These are phyloP conservation scores for Ballota nigra DNA, from an alignment of 257 asterid species.

Conservation along the genomic window DNA sequence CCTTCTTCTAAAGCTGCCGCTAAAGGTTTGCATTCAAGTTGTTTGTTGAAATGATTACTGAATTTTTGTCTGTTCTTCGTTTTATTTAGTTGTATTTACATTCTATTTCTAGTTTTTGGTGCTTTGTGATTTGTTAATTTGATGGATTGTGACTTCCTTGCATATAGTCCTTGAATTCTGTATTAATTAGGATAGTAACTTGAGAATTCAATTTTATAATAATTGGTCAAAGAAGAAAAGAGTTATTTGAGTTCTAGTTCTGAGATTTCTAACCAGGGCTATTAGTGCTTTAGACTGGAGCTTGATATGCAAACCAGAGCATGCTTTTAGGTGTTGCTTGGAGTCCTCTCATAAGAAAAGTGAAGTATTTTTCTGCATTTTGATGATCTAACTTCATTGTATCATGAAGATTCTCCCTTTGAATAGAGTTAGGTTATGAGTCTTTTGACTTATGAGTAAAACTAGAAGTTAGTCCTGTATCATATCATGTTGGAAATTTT, in stretches of 20 bases:
- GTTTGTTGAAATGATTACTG: neutral
- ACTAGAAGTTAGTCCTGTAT: neutral
- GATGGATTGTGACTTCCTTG: neutral
- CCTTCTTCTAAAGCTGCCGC: slow-evolving; percentile 32
- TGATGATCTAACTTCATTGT: neutral
- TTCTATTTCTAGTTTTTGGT: neutral
- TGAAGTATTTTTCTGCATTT: neutral
- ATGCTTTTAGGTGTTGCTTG: neutral
- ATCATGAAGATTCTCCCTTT: neutral
- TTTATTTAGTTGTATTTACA: neutral
- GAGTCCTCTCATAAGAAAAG: neutral
- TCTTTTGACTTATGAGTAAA: neutral
- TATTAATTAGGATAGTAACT: neutral
- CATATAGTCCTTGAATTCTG: neutral
- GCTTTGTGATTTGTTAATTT: neutral
- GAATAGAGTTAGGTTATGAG: neutral
- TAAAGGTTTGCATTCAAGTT: slow-evolving; percentile 28
- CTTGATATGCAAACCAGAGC: neutral
- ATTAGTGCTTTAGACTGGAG: neutral
- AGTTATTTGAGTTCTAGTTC: neutral
- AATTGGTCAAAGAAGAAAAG: neutral
- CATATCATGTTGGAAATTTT: slow-evolving; percentile 3
- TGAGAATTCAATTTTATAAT: neutral
- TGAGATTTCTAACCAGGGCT: neutral
- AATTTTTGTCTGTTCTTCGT: too few relatives aligned